Conservation (phyloP, 2,329 filamentous ascomycete species). For the Hypoxylon sp. region DNA sequence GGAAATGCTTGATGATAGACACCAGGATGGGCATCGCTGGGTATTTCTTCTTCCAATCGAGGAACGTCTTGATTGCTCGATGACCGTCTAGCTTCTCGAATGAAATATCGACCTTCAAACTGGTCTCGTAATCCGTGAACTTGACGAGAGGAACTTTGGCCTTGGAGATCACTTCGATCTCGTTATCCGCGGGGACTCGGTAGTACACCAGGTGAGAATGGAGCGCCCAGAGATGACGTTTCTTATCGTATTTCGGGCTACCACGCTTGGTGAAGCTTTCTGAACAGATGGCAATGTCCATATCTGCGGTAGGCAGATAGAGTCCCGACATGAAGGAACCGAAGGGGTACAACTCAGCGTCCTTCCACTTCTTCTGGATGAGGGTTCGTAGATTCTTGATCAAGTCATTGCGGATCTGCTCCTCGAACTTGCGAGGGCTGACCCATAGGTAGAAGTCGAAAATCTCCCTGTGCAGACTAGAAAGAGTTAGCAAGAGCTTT, state of each 20-base stretch:
- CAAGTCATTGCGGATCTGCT: slow-evolving; percentile 78
- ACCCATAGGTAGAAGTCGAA: slow-evolving; percentile 90
- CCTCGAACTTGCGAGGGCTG: slow-evolving; percentile 80
- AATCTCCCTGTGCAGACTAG: slow-evolving; percentile 88
- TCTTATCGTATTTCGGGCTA: slow-evolving; percentile 62
- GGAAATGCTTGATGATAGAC: slow-evolving; percentile 90
- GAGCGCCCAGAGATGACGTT: slow-evolving; percentile 72
- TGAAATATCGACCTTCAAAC: slow-evolving; percentile 89
- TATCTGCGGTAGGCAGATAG: slow-evolving; percentile 80
- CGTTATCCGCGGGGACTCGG: slow-evolving; percentile 67
- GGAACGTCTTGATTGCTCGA: slow-evolving; percentile 82
- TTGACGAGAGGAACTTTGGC: slow-evolving; percentile 95
- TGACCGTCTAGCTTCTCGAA: slow-evolving; percentile 93
- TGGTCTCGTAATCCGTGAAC: slow-evolving; percentile 82
- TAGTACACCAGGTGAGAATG: slow-evolving; percentile 67
- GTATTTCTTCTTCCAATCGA: slow-evolving; percentile 81
- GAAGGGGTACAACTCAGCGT: slow-evolving; percentile 78
- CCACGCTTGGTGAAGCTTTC: slow-evolving; percentile 67
- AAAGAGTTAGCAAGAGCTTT: slow-evolving; percentile 15
- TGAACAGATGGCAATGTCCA: slow-evolving; percentile 88
- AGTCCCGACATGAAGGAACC: slow-evolving; percentile 93
- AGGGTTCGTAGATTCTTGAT: slow-evolving; percentile 74
- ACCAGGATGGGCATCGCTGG: slow-evolving; percentile 90
- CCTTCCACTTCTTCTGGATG: slow-evolving; percentile 68
- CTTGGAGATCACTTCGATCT: slow-evolving; percentile 75